Evolutionary conservation across 208 protist genomes (phyloP), one percentile per base, ranked within the genome.

Genomic region (Acanthamoeba lenticulata): DNA sequence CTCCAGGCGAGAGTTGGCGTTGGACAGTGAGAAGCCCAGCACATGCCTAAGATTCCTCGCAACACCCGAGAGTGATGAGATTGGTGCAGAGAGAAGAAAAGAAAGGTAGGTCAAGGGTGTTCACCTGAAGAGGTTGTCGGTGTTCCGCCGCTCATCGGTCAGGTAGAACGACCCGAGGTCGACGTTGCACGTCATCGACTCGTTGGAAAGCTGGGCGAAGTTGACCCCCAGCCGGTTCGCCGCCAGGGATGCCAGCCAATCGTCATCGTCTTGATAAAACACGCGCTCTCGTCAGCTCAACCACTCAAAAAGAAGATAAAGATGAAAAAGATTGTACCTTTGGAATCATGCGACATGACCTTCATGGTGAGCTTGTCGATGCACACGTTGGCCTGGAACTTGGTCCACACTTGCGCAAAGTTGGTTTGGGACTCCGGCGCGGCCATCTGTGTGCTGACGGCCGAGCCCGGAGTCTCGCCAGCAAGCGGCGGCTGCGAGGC

Each of bases 111-210:
- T 42, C 7, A 29, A 42, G 7, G 9, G n/a, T 9, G 34, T 72
- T n/a, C n/a, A 47, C 47, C 85, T 65, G 85, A 91, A 91, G 2
- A 44, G 85, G 85, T 91, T 91, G n/a, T 91, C 55, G 4, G 85
- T 91, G 32, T 91, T 36, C 57, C n/a, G 24, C 13, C 85, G 85
- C 38, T 65, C 57, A 34, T 91, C 85, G 36, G 47, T 69, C 32
- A 91, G 32, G 40, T 65, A 74, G 85, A 91, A 15, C 9, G 55
- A 74, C 29, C 57, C 55, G 2, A 91, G 85, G 9, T 91, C 55
- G 34, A 91, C 85, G n/a, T 91, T 72, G 36, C 85, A 91, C 3
- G 57, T 72, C 85, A 91, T 91, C n/a, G 85, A 91, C 11, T 65
- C 24, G 9, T 91, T 72, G 21, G 85, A 91, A 24, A 74, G 47